phyloP scores from a whole-genome alignment of 768 basidiomycete species.

The Termitomyces sp. region DNA sequence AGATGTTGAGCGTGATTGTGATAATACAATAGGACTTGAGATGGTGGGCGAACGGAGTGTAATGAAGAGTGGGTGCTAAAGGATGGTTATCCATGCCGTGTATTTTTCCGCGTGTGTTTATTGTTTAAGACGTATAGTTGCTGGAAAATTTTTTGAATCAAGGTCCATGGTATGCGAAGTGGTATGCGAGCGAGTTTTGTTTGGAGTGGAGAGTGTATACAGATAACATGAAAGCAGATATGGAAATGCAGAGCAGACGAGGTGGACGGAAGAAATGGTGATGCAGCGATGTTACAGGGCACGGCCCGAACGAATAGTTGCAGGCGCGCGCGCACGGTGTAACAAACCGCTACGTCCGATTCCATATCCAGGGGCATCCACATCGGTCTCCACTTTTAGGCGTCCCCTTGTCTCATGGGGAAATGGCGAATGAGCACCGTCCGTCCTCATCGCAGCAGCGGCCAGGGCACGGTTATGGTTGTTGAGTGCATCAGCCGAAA shows the following conservation, averaged over 20 bases:
- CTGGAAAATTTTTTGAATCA: background rate
- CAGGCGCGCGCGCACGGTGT: slow-evolving; percentile 30
- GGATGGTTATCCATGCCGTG: slow-evolving; percentile 5
- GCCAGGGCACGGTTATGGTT: slow-evolving; percentile 21
- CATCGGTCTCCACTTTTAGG: slow-evolving; percentile 41
- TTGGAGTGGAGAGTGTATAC: background rate
- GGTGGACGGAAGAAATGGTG: background rate
- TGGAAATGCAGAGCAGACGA: slow-evolving; percentile 1
- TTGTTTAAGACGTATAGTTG: background rate
- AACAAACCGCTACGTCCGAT: slow-evolving; percentile 60
- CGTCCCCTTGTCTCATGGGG: slow-evolving; percentile 44
- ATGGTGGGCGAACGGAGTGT: slow-evolving; percentile 1
- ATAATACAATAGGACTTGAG: slow-evolving; percentile 6
- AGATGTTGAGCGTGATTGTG: background rate
- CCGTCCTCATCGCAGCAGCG: slow-evolving; percentile 16
- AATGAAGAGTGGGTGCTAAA: background rate
- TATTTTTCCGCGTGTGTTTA: slow-evolving; percentile 1
- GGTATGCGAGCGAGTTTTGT: slow-evolving; percentile 3
- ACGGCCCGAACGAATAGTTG: slow-evolving; percentile 10
- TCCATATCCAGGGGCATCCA: slow-evolving; percentile 58
- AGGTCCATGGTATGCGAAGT: slow-evolving; percentile 5
- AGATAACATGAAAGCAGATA: slow-evolving; percentile 5
- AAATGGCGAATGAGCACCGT: slow-evolving; percentile 17
- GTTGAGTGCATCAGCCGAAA: slow-evolving; percentile 26
- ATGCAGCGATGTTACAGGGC: slow-evolving; percentile 6